A percentile compares a stretch with the other conserved stretches of the same genome.
phyloP scores from a whole-genome alignment of 257 asterid species.

The Fraxinus cuspidata region DNA sequence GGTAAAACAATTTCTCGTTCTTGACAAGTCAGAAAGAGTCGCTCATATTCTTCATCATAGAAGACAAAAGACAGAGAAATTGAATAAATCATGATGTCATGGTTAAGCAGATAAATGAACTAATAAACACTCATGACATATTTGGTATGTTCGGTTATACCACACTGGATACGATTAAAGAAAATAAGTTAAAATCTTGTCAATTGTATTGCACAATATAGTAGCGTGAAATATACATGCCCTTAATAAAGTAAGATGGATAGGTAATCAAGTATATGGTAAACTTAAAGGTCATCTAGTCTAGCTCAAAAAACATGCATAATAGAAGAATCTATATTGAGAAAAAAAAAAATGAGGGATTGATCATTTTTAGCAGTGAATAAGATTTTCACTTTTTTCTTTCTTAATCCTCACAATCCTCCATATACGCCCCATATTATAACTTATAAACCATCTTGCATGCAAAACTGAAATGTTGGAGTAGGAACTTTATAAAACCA shows the following conservation, averaged over 20 bases:
- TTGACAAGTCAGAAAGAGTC: not conserved
- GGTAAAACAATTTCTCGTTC: not conserved
- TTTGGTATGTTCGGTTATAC: not conserved
- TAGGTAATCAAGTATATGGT: not conserved
- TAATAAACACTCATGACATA: not conserved
- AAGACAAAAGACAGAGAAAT: not conserved
- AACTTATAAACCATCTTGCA: not conserved
- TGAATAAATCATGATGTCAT: not conserved
- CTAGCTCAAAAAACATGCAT: not conserved
- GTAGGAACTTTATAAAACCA: constrained; percentile 1
- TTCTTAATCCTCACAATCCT: not conserved
- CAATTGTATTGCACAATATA: not conserved
- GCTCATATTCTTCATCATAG: not conserved
- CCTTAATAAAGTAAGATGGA: not conserved
- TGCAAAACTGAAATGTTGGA: not conserved
- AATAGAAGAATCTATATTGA: no score
- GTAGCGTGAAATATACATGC: not conserved
- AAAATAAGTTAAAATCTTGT: not conserved
- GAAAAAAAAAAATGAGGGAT: no score
- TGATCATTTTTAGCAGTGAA: not conserved
- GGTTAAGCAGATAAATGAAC: not conserved
- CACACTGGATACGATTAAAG: not conserved
- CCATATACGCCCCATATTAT: not conserved
- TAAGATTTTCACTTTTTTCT: not conserved
- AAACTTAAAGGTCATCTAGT: not conserved